Percentiles rank a stretch among this genome's conserved stretches.
phyloP scores from a whole-genome alignment of 768 basidiomycete genomes.

The Pleurotus eryngii region DNA sequence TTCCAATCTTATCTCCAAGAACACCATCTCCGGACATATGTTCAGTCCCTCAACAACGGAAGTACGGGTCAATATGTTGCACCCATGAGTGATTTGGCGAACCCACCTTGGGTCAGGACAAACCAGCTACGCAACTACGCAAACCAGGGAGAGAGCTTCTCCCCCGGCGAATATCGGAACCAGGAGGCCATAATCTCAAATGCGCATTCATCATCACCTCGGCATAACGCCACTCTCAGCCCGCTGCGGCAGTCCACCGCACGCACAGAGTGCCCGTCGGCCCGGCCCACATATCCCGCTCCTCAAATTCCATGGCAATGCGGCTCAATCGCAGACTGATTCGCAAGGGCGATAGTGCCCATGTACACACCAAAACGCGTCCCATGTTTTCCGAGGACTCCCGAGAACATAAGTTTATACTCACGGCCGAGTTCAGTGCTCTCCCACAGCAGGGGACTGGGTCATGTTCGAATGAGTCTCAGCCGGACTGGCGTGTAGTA shows the following conservation, averaged over 20 bases:
- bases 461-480: background rate
- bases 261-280: background rate
- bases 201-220: background rate
- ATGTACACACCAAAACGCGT: background rate
- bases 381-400: background rate
- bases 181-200: background rate
- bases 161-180: conserved; percentile 1
- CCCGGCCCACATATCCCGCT: background rate
- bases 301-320: background rate
- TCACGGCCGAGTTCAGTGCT: background rate
- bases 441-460: background rate
- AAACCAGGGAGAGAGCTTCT: background rate
- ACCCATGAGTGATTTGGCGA: background rate
- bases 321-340: background rate
- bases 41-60: background rate
- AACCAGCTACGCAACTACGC: background rate
- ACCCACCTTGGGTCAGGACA: background rate
- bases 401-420: background rate
- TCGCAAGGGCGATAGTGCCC: background rate
- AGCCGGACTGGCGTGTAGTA: background rate
- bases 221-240: background rate
- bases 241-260: conserved; percentile 1
- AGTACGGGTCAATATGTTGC: background rate
- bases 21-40: background rate
- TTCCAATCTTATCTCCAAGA: background rate